Evolutionary conservation across 176 grass and related monocot species (phyloP).

Genomic region (Coix lacrymajobi): DNA sequence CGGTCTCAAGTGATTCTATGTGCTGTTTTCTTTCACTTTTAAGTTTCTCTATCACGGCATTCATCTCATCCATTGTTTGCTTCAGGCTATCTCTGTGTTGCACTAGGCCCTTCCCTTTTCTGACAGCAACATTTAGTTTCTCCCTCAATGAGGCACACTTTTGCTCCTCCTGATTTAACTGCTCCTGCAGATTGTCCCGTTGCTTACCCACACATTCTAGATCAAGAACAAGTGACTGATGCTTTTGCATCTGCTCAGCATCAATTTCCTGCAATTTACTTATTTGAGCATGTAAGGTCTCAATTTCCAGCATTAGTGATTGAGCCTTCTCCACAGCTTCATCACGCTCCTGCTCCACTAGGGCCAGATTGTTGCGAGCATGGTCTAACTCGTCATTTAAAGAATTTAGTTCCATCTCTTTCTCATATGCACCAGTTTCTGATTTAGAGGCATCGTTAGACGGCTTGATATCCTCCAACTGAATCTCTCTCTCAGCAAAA

Average conservation of each 20-base stretch:
- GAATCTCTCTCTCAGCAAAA: slow-evolving; percentile 41
- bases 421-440: slow-evolving; percentile 24
- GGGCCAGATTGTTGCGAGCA: slow-evolving; percentile 33
- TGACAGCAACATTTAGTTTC: slow-evolving; percentile 92
- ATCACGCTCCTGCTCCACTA: slow-evolving; percentile 51
- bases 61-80: slow-evolving; percentile 70
- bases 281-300: slow-evolving; percentile 45
- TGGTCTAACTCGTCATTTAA: slow-evolving; percentile 50
- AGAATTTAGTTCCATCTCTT: slow-evolving; percentile 26
- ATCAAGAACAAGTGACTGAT: slow-evolving; percentile 50
- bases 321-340: slow-evolving; percentile 48
- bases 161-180: slow-evolving; percentile 71
- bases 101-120: slow-evolving; percentile 91
- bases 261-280: slow-evolving; percentile 50
- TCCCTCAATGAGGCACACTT: slow-evolving; percentile 68
- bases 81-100: slow-evolving; percentile 88
- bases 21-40: slow-evolving; percentile 55
- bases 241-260: slow-evolving; percentile 45
- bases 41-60: slow-evolving; percentile 41
- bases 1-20: slow-evolving; percentile 65
- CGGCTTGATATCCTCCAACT: slow-evolving; percentile 40
- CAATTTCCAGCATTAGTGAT: slow-evolving; percentile 49
- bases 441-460: slow-evolving; percentile 14
- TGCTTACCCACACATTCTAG: slow-evolving; percentile 52
- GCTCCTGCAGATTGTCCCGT: slow-evolving; percentile 59